A percentile compares a stretch with the other conserved stretches of the same genome.
Evolutionary conservation across 805 yeast species (phyloP).

Genomic region (Starmerella vaccinii): DNA sequence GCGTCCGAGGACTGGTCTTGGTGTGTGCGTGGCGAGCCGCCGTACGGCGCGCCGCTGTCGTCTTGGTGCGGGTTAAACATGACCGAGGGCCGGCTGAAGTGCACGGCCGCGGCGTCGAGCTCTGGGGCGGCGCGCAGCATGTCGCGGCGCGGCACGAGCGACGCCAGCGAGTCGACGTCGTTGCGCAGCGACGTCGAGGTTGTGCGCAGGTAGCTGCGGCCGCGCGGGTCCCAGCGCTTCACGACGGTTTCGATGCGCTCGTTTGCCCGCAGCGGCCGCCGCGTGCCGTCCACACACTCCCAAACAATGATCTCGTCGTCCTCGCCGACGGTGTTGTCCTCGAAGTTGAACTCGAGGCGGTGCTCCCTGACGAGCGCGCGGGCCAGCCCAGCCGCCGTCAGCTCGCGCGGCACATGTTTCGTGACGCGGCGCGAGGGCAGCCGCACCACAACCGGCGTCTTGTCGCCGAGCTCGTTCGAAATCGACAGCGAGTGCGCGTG

Average conservation of each 20-base stretch:
- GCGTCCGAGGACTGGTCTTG: neutral
- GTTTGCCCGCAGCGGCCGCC: conserved; percentile 26
- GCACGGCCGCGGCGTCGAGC: conserved; percentile 18
- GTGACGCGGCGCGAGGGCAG: conserved; percentile 26
- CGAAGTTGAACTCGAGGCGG: conserved; percentile 27
- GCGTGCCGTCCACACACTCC: conserved; percentile 25
- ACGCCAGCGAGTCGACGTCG: conserved; percentile 27
- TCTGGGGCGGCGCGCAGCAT: conserved; percentile 23
- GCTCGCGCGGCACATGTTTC: conserved; percentile 14
- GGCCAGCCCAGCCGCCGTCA: conserved; percentile 19
- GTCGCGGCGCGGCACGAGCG: conserved; percentile 30
- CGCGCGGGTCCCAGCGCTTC: conserved; percentile 20
- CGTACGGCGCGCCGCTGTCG: neutral
- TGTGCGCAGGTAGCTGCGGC: conserved; percentile 20
- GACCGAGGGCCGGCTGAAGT: conserved; percentile 20
- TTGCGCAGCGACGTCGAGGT: conserved; percentile 22
- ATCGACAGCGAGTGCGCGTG: conserved; percentile 1
- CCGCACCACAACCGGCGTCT: conserved; percentile 16
- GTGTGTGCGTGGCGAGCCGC: neutral
- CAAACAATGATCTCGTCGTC: conserved; percentile 26
- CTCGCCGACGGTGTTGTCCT: conserved; percentile 16
- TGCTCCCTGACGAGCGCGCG: conserved; percentile 25
- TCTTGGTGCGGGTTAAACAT: conserved; percentile 18
- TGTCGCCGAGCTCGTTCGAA: neutral
- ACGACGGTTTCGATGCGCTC: conserved; percentile 24